Conservation (phyloP, 164 flowering plant genomes). For the Dillenia turbinata region DNA sequence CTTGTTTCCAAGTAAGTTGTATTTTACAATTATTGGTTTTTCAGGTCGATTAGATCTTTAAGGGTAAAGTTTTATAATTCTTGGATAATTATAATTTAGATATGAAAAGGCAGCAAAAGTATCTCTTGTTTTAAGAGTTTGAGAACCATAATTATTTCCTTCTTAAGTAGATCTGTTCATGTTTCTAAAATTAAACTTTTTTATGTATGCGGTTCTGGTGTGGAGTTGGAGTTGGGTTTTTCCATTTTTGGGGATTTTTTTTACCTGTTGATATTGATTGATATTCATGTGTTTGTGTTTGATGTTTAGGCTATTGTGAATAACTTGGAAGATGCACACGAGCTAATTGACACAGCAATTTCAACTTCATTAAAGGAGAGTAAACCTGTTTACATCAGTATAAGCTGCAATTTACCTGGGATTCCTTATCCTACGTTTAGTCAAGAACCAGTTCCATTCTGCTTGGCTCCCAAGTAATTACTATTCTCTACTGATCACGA, state of each 20-base stretch:
- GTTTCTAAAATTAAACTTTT: too few relatives aligned
- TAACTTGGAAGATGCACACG: conserved; percentile 86
- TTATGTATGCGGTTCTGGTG: too few relatives aligned
- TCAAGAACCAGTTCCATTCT: conserved; percentile 75
- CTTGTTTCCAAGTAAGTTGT: conserved; percentile 51
- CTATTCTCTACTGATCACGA: not conserved
- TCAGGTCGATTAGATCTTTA: not conserved
- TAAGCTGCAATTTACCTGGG: conserved; percentile 74
- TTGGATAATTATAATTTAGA: too few relatives aligned
- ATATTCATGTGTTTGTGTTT: not conserved
- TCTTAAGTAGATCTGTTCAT: too few relatives aligned
- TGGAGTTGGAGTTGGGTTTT: not conserved
- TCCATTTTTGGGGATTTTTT: not conserved
- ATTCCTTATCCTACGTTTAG: conserved; percentile 81
- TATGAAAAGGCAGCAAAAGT: too few relatives aligned
- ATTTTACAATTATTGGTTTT: not conserved
- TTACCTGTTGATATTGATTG: not conserved
- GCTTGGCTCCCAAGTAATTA: conserved; percentile 55
- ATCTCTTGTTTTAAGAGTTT: too few relatives aligned
- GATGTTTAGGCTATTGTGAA: conserved; percentile 70
- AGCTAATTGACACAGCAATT: conserved; percentile 75
- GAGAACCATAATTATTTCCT: too few relatives aligned
- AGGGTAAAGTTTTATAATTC: too few relatives aligned
- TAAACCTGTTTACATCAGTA: conserved; percentile 86
- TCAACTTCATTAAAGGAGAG: conserved; percentile 79